A percentile compares a stretch with the other conserved stretches of the same genome.
Conservation (phyloP, 495 filamentous ascomycete genomes). For the Letharia lupina region DNA sequence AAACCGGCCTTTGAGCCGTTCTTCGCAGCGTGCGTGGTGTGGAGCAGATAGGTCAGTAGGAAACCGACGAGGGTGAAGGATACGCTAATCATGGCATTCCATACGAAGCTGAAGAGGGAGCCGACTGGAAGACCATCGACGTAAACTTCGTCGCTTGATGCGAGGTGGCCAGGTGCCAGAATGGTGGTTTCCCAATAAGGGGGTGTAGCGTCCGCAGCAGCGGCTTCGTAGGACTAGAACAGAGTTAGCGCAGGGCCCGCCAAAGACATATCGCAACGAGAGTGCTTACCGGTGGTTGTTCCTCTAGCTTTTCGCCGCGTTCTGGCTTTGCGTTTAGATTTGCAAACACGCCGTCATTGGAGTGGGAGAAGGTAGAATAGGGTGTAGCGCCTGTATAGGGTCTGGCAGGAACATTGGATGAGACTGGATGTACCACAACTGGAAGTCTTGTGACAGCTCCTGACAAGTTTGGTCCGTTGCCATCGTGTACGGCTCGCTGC, state of each 20-base stretch:
- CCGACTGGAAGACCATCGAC: slow-evolving; percentile 94
- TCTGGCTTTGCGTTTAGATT: slow-evolving; percentile 91
- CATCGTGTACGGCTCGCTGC: slow-evolving; percentile 27
- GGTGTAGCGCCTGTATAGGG: slow-evolving; percentile 9
- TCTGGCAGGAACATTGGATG: slow-evolving; percentile 20
- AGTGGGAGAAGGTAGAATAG: slow-evolving; percentile 24
- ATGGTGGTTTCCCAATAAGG: slow-evolving; percentile 99
- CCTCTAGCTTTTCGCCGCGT: slow-evolving; percentile 67
- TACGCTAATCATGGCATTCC: slow-evolving; percentile 98
- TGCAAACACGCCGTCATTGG: slow-evolving; percentile 91
- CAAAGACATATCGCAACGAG: background rate
- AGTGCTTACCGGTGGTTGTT: slow-evolving; percentile 80
- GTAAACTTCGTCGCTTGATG: slow-evolving; percentile 83
- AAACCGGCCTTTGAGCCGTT: slow-evolving; percentile 91
- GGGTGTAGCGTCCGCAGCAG: slow-evolving; percentile 89
- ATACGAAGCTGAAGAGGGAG: slow-evolving; percentile 89
- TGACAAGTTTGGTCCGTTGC: slow-evolving; percentile 28
- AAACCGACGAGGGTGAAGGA: slow-evolving; percentile 97
- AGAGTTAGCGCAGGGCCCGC: slow-evolving; percentile 27
- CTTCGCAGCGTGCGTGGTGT: slow-evolving; percentile 96
- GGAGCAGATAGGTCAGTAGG: slow-evolving; percentile 92
- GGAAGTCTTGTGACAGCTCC: slow-evolving; percentile 48
- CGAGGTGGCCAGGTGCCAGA: slow-evolving; percentile 68
- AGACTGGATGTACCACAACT: slow-evolving; percentile 34
- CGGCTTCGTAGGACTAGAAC: slow-evolving; percentile 89